phyloP scores from a whole-genome alignment of 2,329 filamentous ascomycete genomes.

The Hypoxylon sp. region DNA sequence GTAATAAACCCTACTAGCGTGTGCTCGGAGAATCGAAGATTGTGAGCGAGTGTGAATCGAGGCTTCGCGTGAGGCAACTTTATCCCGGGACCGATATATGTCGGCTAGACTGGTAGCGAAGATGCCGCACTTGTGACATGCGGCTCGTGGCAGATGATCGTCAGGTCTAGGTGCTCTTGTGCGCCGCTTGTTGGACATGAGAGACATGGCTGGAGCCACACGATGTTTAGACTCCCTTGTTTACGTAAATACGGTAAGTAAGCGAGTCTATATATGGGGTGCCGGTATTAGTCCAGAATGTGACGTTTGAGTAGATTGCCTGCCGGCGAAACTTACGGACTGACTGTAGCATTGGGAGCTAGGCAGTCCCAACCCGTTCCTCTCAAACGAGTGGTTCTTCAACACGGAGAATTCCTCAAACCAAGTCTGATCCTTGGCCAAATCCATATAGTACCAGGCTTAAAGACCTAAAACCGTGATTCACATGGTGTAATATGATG shows the following conservation, averaged over 20 bases:
- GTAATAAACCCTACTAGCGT: slow-evolving; percentile 4
- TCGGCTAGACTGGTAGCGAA: slow-evolving; percentile 16
- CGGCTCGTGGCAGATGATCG: slow-evolving; percentile 32
- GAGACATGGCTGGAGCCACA: slow-evolving; percentile 8
- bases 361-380: slow-evolving; percentile 16
- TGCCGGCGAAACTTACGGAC: slow-evolving; percentile 20
- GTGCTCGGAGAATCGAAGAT: slow-evolving; percentile 14
- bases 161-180: slow-evolving; percentile 17
- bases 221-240: slow-evolving; percentile 2
- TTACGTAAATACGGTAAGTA: slow-evolving; percentile 34
- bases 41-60: slow-evolving; percentile 12
- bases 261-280: slow-evolving; percentile 15
- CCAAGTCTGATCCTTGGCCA: slow-evolving; percentile 21
- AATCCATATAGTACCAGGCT: slow-evolving; percentile 12
- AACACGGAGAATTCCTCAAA: slow-evolving; percentile 21
- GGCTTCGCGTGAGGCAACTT: slow-evolving; percentile 14
- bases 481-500: slow-evolving; percentile 19
- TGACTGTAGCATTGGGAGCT: slow-evolving; percentile 18
- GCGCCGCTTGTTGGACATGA: slow-evolving; percentile 9
- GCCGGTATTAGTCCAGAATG: slow-evolving; percentile 7
- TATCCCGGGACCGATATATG: slow-evolving; percentile 12
- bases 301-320: slow-evolving; percentile 20
- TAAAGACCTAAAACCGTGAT: slow-evolving; percentile 5
- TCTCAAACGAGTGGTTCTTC: slow-evolving; percentile 20
- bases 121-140: slow-evolving; percentile 31